Evolutionary conservation across 2,329 filamentous ascomycete species (phyloP), one percentile per base, ranked within the genome.

Genomic region (Penicillium sclerotigenum): DNA sequence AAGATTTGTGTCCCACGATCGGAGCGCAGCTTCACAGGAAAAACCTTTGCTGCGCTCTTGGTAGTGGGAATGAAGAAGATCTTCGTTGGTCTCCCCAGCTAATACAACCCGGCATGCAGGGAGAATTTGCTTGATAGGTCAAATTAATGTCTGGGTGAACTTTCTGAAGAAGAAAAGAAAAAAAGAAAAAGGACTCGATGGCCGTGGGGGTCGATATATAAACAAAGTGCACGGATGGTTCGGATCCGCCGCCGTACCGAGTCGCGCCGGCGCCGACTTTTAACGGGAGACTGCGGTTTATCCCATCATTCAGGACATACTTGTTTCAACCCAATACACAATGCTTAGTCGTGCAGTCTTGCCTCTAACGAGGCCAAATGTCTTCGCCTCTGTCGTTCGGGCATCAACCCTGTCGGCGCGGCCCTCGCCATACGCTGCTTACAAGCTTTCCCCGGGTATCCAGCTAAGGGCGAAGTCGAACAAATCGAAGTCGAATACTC

Each of bases 81-180:
- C 67, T 68, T 70, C 71, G 58, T 76, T 70, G 56, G 70, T 80
- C 77, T 80, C 68, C 78, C 78, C 77, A 77, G 74, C 72, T 77
- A 77, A 74, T 79, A 76, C 84, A 87, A 84, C 84, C 78, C 80
- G 72, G 73, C 77, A 79, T 77, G 77, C 80, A 81, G 77, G 68
- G 68, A 70, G 67, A 59, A 62, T 58, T 60, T 59, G 78, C 73
- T 71, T 78, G 79, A 70, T 72, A 76, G 77, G 82, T 82, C 83
- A 85, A 85, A 84, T 84, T 79, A 51, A 71, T 73, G 71, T 73
- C 75, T 77, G 75, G 77, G 80, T 80, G 71, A 75, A 84, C 84
- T 80, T 84, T 85, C 83, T 75, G 71, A 65, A 69, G 71, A 62
- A 73, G 67, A 69, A 69, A 67, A 72, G 73, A 72, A 73, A 72